Evolutionary conservation across 2,329 filamentous ascomycete species (phyloP), one percentile per base, ranked within the genome.

Genomic region (Cladosporium cucumerinum): DNA sequence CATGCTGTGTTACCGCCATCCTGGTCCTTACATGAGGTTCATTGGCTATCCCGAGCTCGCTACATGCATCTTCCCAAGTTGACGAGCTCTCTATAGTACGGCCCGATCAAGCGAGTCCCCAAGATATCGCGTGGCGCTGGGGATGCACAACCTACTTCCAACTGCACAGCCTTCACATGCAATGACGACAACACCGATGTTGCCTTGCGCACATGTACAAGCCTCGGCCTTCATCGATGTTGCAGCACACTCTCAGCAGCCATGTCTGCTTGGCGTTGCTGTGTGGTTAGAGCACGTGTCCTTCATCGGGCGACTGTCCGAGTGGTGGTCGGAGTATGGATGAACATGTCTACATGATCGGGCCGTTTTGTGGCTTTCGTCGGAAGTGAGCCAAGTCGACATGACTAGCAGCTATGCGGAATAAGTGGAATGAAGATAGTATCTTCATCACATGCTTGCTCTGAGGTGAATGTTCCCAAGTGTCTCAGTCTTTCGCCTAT

Each of bases 81-180:
- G 43, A 57, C 32, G 34, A 57, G 32, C 55, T 30, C 28, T 32
- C 18, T 36, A 57, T 57, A 57, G 52, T 36, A 57, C 52, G 28
- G 52, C 52, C 52, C 52, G 52, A 5, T 25, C 52, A 57, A 57
- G 52, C 52, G 52, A 57, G 52, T 49, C 28, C 26, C 57, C 57
- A 52, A 28, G n/a, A 30, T 23, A 61, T 52, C 32, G 28, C 59
- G 59, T 61, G 59, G 59, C 46, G 48, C 49, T 39, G 43, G 21
- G 57, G 57, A 46, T 36, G 48, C 59, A 43, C 46, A 54, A 61
- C 59, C 30, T 52, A 61, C 59, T 61, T 61, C 48, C 46, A 39
- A 61, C 59, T 61, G 59, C 59, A 52, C 59, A 57, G 55, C 55
- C 32, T 28, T 46, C 39, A 46, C 39, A 46, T 46, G 39, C 39